phyloP scores from a whole-genome alignment of 106 monocot species.

The Xerophyta viscosa region DNA sequence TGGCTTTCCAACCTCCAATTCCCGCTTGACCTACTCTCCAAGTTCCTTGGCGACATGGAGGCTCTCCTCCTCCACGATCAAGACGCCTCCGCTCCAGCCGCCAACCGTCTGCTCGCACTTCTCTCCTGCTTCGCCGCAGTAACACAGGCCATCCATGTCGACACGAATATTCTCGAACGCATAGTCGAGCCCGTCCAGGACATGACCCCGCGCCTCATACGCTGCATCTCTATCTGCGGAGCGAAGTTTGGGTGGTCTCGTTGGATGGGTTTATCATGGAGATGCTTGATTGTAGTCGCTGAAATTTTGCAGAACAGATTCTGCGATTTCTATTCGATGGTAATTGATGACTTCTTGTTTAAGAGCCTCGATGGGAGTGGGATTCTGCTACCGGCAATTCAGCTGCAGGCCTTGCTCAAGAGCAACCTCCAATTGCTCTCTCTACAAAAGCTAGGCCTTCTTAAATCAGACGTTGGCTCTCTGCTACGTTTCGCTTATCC shows the following conservation, averaged over 20 bases:
- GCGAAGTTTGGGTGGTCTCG: slow-evolving; percentile 52
- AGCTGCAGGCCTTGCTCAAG: slow-evolving; percentile 53
- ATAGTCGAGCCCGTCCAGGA: slow-evolving; percentile 42
- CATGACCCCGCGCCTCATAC: slow-evolving; percentile 58
- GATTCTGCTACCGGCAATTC: slow-evolving; percentile 25
- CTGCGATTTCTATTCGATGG: slow-evolving; percentile 42
- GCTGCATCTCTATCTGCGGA: slow-evolving; percentile 44
- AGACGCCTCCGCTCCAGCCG: slow-evolving; percentile 21
- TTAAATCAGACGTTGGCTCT: slow-evolving; percentile 43
- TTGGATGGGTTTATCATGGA: slow-evolving; percentile 54
- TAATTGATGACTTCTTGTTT: slow-evolving; percentile 61
- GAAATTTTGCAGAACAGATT: slow-evolving; percentile 73
- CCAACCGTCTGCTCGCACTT: slow-evolving; percentile 48
- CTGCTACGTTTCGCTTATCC: slow-evolving; percentile 53
- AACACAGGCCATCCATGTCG: slow-evolving; percentile 55
- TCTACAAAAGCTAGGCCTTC: slow-evolving; percentile 59
- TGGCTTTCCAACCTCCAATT: slow-evolving; percentile 79
- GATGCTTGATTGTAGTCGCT: slow-evolving; percentile 68
- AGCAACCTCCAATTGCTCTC: slow-evolving; percentile 67
- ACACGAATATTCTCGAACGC: slow-evolving; percentile 40
- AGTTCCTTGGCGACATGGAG: slow-evolving; percentile 91
- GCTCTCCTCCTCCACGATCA: slow-evolving; percentile 56
- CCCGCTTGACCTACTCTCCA: slow-evolving; percentile 65
- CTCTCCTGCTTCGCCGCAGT: slow-evolving; percentile 85
- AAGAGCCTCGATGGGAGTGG: slow-evolving; percentile 38